Conservation (phyloP, 2,329 filamentous ascomycete genomes). For the Pseudogymnoascus verrucosus region DNA sequence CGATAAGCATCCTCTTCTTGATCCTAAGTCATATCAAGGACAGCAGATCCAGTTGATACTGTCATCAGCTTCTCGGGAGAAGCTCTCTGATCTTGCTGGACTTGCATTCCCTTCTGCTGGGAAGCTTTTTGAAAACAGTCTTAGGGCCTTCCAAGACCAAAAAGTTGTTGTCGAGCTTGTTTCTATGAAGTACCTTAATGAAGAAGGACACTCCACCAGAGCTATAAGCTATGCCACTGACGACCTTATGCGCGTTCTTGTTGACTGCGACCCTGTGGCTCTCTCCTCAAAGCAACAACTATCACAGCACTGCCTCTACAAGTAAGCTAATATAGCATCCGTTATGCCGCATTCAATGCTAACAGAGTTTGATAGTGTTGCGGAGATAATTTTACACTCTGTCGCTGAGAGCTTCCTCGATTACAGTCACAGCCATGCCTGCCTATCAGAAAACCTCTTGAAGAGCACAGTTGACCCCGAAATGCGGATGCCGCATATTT, state of each 20-base stretch:
- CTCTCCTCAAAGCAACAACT: slow-evolving; percentile 14
- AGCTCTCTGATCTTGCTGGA: slow-evolving; percentile 20
- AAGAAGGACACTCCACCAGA: slow-evolving; percentile 15
- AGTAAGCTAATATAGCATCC: neutral
- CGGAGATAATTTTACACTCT: slow-evolving; percentile 18
- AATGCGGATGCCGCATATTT: slow-evolving; percentile 11
- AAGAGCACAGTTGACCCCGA: slow-evolving; percentile 30
- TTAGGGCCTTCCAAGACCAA: slow-evolving; percentile 18
- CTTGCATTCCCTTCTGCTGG: slow-evolving; percentile 38
- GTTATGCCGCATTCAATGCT: no score
- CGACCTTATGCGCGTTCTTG: slow-evolving; percentile 16
- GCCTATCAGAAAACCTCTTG: slow-evolving; percentile 33
- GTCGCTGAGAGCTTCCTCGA: slow-evolving; percentile 17
- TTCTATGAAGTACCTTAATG: slow-evolving; percentile 15
- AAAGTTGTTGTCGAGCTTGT: slow-evolving; percentile 20
- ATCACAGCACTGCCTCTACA: slow-evolving; percentile 11
- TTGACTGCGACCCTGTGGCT: slow-evolving; percentile 20
- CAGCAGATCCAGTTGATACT: slow-evolving; percentile 34
- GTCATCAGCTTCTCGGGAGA: slow-evolving; percentile 29
- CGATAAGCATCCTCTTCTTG: slow-evolving; percentile 35
- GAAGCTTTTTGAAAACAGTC: slow-evolving; percentile 24
- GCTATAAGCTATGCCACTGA: slow-evolving; percentile 17
- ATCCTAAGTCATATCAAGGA: slow-evolving; percentile 37
- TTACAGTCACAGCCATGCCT: slow-evolving; percentile 27
- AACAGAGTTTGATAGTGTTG: slow-evolving; percentile 11